Base-by-base conservation (phyloP, 1,284 basidiomycete genomes). In the Trichosporon ovoides region DNA sequence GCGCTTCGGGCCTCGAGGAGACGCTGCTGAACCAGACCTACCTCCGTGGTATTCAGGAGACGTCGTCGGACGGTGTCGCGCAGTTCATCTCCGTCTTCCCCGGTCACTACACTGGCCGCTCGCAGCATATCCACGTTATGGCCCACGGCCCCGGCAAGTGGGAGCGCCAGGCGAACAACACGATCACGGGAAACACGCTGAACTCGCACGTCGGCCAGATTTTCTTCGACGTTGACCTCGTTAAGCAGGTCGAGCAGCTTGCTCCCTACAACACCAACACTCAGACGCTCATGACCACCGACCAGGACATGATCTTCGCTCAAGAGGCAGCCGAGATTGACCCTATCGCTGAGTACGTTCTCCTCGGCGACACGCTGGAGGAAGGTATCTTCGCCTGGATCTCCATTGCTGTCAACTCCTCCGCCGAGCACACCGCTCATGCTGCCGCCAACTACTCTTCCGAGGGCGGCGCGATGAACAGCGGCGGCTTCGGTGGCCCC, bases 61-160 rank as follows among this genome's bases (percentile, higher is more conserved):
- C 87, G 0, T 83, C 87, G 73, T 74, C 74, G 58, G 83, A 84
- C 62, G 87, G 87, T 20, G 83, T 88, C 16, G 82, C 82, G 0
- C 82, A 85, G 61, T 85, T 88, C 64, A 83, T 80, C 78, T 82
- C 83, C 19, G 84, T 87, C 65, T 87, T 85, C 77, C 86, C 87
- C 7, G 87, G 85, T 0, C 87, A 77, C 70, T 79, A 77, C 69
- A 68, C 56, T 14, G 67, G 67, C 14, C 64, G 69, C 51, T 52
- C 66, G 10, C 65, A 58, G 13, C 68, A 68, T 52, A 50, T 63
- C 34, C 66, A 68, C 61, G 52, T 68, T 7, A 38, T 65, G 9
- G 65, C 61, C 7, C 65, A 66, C 56, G 37, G 56, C 2, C 43
- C 46, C 9, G 57, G 59, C 31, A 62, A 55, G 28, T 60, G 58